Percentiles rank a stretch among this genome's conserved stretches.
phyloP scores from a whole-genome alignment of 805 yeast species.

The Tetrapisispora arboricola region DNA sequence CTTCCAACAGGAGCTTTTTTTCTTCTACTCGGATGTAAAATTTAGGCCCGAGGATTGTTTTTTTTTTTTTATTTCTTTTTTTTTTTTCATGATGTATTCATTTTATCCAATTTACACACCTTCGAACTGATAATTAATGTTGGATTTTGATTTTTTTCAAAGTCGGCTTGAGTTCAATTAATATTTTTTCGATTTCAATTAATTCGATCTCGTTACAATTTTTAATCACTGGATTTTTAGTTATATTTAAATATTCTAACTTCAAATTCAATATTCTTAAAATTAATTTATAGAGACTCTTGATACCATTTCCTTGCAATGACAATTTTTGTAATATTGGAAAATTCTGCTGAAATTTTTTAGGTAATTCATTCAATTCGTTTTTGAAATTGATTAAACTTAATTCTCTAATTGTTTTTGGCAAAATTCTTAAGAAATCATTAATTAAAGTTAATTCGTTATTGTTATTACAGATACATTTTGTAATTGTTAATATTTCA shows the following conservation, averaged over 20 bases:
- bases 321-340: constrained; percentile 1
- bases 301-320: neutral
- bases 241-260: neutral
- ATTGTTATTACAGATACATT: no score
- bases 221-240: neutral
- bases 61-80: no score
- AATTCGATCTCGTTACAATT: constrained; percentile 1
- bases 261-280: neutral
- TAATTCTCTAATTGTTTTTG: constrained; percentile 2
- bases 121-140: no score
- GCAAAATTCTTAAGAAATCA: neutral
- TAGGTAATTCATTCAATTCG: constrained; percentile 1
- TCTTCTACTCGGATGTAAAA: no score
- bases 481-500: neutral
- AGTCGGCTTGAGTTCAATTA: neutral
- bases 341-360: neutral
- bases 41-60: no score
- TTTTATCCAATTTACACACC: no score
- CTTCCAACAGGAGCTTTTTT: no score
- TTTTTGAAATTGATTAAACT: neutral
- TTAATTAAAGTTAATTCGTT: neutral
- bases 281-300: constrained; percentile 1
- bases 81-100: no score
- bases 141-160: no score
- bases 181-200: neutral